phyloP scores from a whole-genome alignment of 148 eudicot genomes.

The Tetragonia tetragonoides region DNA sequence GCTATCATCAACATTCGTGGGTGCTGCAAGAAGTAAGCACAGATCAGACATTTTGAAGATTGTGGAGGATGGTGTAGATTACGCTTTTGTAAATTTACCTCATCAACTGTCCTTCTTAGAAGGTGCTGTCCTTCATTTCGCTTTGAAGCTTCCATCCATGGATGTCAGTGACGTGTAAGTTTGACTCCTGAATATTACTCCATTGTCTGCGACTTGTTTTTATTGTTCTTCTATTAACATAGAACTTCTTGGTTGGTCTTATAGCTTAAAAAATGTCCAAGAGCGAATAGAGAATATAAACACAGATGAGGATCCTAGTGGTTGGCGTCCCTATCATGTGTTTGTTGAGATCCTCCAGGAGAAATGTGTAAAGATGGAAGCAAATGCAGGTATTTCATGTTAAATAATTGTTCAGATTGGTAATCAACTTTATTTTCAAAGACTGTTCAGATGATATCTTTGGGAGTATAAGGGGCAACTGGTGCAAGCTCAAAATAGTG shows the following conservation, averaged over 20 bases:
- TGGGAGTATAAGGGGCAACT: background rate
- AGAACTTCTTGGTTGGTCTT: slow-evolving; percentile 2
- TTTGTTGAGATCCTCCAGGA: slow-evolving; percentile 68
- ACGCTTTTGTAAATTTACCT: slow-evolving; percentile 73
- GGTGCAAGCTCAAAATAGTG: background rate
- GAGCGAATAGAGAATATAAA: slow-evolving; percentile 60
- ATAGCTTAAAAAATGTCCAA: slow-evolving; percentile 65
- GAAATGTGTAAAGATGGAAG: slow-evolving; percentile 77
- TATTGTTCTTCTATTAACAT: background rate
- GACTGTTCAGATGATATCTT: too few relatives aligned
- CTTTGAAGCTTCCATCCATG: slow-evolving; percentile 65
- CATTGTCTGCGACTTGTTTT: background rate
- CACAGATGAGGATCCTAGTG: slow-evolving; percentile 90
- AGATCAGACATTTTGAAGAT: slow-evolving; percentile 67
- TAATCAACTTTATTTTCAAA: background rate
- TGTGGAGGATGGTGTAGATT: slow-evolving; percentile 71
- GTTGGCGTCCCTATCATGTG: slow-evolving; percentile 75
- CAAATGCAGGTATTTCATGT: slow-evolving; percentile 43
- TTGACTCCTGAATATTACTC: slow-evolving; percentile 1
- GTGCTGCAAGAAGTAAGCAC: slow-evolving; percentile 74
- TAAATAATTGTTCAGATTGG: background rate
- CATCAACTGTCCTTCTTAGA: slow-evolving; percentile 68
- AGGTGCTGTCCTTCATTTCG: slow-evolving; percentile 64
- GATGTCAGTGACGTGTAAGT: slow-evolving; percentile 83
- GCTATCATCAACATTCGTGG: slow-evolving; percentile 69